Conservation (phyloP, 176 grass and related monocot species). For the Olyra latifolia region DNA sequence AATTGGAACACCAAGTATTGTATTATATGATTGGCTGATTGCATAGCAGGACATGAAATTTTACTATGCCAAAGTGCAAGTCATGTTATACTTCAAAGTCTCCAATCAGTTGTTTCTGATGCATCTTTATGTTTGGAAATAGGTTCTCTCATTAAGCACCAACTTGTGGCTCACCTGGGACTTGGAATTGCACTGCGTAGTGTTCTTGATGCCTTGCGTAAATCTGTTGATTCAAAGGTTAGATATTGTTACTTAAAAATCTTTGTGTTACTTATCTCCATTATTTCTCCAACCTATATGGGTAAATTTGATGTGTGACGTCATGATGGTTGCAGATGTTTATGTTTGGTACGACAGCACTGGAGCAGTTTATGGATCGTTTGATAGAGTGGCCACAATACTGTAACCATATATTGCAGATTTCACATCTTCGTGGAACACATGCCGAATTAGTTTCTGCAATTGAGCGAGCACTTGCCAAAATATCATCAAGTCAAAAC, state of each 20-base stretch:
- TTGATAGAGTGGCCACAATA: slow-evolving; percentile 91
- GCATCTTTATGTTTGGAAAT: slow-evolving; percentile 27
- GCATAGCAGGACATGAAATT: neutral
- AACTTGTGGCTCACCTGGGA: slow-evolving; percentile 72
- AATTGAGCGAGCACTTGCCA: slow-evolving; percentile 82
- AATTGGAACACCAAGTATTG: neutral
- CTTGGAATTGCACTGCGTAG: slow-evolving; percentile 83
- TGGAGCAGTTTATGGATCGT: slow-evolving; percentile 94
- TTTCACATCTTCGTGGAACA: slow-evolving; percentile 92
- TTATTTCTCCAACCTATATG: neutral
- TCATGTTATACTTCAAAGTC: neutral
- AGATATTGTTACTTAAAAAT: slow-evolving; percentile 24
- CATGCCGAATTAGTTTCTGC: slow-evolving; percentile 76
- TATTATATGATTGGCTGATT: neutral
- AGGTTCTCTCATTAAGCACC: slow-evolving; percentile 94
- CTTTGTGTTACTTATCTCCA: slow-evolving; percentile 12
- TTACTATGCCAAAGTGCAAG: slow-evolving; percentile 1
- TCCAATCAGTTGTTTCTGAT: slow-evolving; percentile 14
- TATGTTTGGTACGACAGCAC: slow-evolving; percentile 85
- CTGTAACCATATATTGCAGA: slow-evolving; percentile 98
- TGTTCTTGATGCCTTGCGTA: slow-evolving; percentile 94
- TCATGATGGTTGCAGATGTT: slow-evolving; percentile 79
- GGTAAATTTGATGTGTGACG: slow-evolving; percentile 29
- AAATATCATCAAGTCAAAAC: slow-evolving; percentile 89
- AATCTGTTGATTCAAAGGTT: slow-evolving; percentile 97